These are phyloP conservation scores for Tetracladium maxilliforme DNA, from an alignment of 2,329 filamentous ascomycete species.

Conservation along the genomic window DNA sequence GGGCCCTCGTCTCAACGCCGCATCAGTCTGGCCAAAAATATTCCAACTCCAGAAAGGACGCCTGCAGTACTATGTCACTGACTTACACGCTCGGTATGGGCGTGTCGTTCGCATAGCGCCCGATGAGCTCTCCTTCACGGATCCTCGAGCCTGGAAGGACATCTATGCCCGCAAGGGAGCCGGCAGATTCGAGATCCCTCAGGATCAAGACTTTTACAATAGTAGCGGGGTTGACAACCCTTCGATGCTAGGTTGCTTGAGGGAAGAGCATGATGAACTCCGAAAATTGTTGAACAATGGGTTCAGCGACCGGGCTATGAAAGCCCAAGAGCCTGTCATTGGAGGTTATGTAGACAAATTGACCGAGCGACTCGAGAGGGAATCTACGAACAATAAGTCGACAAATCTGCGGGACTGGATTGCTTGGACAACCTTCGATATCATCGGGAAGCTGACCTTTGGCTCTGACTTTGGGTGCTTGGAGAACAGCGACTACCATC, in stretches of 20 bases:
- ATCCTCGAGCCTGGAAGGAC: slow-evolving; percentile 13
- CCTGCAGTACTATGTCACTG: slow-evolving; percentile 12
- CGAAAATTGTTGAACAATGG: not conserved
- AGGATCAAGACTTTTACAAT: slow-evolving; percentile 22
- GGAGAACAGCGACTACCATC: slow-evolving; percentile 14
- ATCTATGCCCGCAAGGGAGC: slow-evolving; percentile 16
- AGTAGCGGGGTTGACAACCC: too few relatives aligned
- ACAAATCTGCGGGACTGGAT: slow-evolving; percentile 16
- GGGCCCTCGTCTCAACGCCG: too few relatives aligned
- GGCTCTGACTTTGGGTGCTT: slow-evolving; percentile 26
- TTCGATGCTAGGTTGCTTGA: too few relatives aligned
- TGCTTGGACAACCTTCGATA: slow-evolving; percentile 23
- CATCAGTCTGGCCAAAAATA: too few relatives aligned
- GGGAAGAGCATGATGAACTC: too few relatives aligned
- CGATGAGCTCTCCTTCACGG: slow-evolving; percentile 15
- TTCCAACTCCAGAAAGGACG: too few relatives aligned
- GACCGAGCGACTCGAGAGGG: slow-evolving; percentile 9
- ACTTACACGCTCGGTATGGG: slow-evolving; percentile 9
- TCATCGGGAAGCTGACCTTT: slow-evolving; percentile 29
- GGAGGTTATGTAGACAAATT: slow-evolving; percentile 13
- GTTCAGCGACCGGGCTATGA: not conserved
- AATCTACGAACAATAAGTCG: slow-evolving; percentile 4
- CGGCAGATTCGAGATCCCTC: too few relatives aligned
- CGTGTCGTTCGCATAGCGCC: slow-evolving; percentile 15
- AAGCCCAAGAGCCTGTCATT: slow-evolving; percentile 18